Evolutionary conservation across 2,329 filamentous ascomycete genomes (phyloP), one percentile per base, ranked within the genome.

Genomic region (Penicillium thymicola): DNA sequence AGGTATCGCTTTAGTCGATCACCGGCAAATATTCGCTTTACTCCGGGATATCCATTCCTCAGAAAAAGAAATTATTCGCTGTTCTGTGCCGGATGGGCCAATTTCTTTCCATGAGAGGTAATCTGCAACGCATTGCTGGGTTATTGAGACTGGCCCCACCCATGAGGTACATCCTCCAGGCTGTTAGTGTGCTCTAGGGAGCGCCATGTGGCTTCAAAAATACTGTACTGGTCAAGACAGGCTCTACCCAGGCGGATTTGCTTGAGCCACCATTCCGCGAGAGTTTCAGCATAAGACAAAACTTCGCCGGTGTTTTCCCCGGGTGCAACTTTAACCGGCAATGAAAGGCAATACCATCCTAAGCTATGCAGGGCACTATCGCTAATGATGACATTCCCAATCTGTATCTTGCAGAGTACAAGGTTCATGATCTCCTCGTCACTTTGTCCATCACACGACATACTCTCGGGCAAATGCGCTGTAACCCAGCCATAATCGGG

Each of bases 201-300:
- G n/a, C 30, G 40, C 10, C 11, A n/a, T 5, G 30, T 21, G 25
- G 50, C 41, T n/a, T 52, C 14, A 36, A 52, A 52, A 30, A 38
- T 28, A 45, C 50, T 37, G 23, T 45, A 46, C 32, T 52, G 41
- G 32, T 52, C 50, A 46, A 52, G 30, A 47, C 25, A 46, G 13
- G 14, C 50, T n/a, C 13, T 28, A 34, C 32, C 41, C 4, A 52
- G 9, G 4, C 50, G 50, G 13, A 52, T 38, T 18, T 46, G 32
- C n/a, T n/a, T 36, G 14, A 52, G 41, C 32, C 50, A 52, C 41
- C 50, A 38, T 30, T 28, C 42, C 2, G 18, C 28, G 1, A 52
- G 30, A 9, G 9, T 34, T 46, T 46, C 50, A 13, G 41, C 32
- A 18, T 46, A 30, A 38, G 11, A 5, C 16, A 41, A n/a, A 16